Conservation (phyloP, 83 land plant species). For the Thuja plicata region DNA sequence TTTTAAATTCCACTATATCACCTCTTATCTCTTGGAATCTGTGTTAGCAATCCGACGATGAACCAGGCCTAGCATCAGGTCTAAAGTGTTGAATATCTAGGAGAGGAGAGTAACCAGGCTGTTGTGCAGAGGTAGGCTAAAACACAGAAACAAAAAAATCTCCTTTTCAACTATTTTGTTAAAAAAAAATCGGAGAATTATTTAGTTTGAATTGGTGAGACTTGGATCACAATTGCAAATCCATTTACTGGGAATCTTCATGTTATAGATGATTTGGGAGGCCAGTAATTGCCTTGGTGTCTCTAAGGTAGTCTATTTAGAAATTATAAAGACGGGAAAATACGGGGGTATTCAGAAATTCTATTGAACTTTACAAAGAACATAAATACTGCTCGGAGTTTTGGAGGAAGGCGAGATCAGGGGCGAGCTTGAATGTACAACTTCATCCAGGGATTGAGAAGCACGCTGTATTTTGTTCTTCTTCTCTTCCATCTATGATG, state of each 20-base stretch:
- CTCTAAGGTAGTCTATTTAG: background rate
- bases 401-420: conserved; percentile 47
- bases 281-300: background rate
- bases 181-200: background rate
- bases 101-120: background rate
- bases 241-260: background rate
- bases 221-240: background rate
- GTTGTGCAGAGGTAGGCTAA: background rate
- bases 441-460: background rate
- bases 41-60: background rate
- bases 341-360: background rate
- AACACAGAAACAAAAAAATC: background rate
- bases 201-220: background rate
- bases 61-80: background rate
- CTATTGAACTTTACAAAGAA: background rate
- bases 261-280: background rate
- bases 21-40: background rate
- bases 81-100: background rate
- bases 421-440: conserved; percentile 46
- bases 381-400: conserved; percentile 34
- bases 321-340: background rate
- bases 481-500: conserved; percentile 60
- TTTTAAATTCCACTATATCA: background rate
- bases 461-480: conserved; percentile 15
- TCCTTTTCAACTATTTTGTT: background rate